These are phyloP conservation scores for Coffea canephora DNA, from an alignment of 257 asterid genomes.

Conservation along the genomic window DNA sequence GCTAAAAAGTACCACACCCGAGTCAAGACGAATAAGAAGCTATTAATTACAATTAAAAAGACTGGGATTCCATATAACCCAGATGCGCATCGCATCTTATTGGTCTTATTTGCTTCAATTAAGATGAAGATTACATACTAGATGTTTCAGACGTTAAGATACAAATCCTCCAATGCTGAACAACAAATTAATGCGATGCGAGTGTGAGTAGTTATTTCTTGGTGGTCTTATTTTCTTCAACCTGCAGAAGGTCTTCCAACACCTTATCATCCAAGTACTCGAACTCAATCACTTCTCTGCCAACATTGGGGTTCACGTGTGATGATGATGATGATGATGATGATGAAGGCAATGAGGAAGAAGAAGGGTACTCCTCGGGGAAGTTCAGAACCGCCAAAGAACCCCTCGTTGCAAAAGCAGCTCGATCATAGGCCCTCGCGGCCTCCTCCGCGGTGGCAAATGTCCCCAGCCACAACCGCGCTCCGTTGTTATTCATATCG, in stretches of 20 bases:
- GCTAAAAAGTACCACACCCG: not conserved
- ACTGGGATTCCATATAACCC: not conserved
- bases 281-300: constrained; percentile 26
- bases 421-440: constrained; percentile 65
- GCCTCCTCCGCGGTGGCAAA: constrained; percentile 70
- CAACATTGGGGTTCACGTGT: not conserved
- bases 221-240: not conserved
- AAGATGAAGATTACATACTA: not conserved
- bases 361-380: constrained; percentile 52
- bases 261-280: constrained; percentile 35
- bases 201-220: constrained; percentile 8
- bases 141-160: not conserved
- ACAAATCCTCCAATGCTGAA: not conserved
- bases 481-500: constrained; percentile 45
- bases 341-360: constrained; percentile 13
- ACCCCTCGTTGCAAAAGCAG: constrained; percentile 61
- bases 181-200: no score
- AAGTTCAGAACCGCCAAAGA: constrained; percentile 61
- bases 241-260: constrained; percentile 34
- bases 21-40: no score
- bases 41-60: not conserved
- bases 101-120: no score
- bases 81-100: not conserved
- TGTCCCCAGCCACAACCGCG: constrained; percentile 73
- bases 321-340: constrained; percentile 3